These are phyloP conservation scores for Rostrohypoxylon terebratum DNA, from an alignment of 495 filamentous ascomycete genomes.

Conservation along the genomic window DNA sequence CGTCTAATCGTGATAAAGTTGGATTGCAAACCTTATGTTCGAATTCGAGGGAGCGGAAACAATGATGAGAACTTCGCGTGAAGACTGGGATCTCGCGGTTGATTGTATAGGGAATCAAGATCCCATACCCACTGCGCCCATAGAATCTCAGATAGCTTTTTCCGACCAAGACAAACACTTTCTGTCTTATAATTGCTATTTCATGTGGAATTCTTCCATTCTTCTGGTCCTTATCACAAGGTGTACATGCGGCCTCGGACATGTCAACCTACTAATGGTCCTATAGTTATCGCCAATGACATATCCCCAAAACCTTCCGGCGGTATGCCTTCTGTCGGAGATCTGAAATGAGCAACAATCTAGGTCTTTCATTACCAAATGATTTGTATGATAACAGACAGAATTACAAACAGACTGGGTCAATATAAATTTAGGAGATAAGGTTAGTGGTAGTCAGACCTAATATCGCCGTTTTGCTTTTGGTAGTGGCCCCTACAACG, in stretches of 20 bases:
- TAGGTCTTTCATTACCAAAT: background rate
- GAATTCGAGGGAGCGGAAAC: background rate
- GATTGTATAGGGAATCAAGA: too few species aligned
- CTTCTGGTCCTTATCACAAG: too few species aligned
- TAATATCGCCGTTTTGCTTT: conserved; percentile 1
- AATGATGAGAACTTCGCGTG: too few species aligned
- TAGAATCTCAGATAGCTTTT: background rate
- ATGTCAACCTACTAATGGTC: too few species aligned
- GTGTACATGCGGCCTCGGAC: too few species aligned
- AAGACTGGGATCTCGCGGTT: too few species aligned
- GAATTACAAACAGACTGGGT: background rate
- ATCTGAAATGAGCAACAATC: background rate
- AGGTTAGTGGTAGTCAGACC: conserved; percentile 1
- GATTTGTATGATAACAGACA: background rate
- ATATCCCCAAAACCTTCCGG: too few species aligned
- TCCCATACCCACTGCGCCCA: too few species aligned
- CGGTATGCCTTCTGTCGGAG: too few species aligned
- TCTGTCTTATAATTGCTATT: background rate
- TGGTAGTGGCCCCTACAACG: background rate
- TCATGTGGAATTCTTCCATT: background rate
- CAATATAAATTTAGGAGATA: background rate
- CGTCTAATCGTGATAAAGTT: background rate
- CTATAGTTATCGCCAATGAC: too few species aligned
- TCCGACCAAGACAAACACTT: background rate
- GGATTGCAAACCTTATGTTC: background rate